These are phyloP conservation scores for Prunus mongolica DNA, from an alignment of 306 rosid species.

Conservation along the genomic window DNA sequence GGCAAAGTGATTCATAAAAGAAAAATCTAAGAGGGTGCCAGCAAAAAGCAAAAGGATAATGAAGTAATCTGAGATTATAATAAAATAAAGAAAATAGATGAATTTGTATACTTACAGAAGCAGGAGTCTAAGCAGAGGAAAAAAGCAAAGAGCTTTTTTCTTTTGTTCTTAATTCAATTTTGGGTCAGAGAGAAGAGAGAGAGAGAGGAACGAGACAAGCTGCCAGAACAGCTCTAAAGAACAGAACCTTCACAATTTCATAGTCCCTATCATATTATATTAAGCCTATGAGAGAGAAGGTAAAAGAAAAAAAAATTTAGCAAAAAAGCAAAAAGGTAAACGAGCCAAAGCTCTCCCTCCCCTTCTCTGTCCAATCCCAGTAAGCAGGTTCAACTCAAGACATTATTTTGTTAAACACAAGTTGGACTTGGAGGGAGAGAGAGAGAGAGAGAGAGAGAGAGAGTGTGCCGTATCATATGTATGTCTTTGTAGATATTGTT, in stretches of 20 bases:
- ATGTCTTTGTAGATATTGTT: not conserved
- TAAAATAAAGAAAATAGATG: not conserved
- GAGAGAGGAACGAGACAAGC: not conserved
- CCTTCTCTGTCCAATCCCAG: not conserved
- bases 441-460: not conserved
- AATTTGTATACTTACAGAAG: conserved; percentile 10
- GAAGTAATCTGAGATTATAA: conserved; percentile 9
- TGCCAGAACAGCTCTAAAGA: conserved; percentile 22
- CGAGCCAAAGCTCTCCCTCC: not conserved
- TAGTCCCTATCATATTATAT: not conserved
- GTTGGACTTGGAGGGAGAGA: not conserved
- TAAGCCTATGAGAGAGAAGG: not conserved
- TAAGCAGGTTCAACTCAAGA: too few species aligned
- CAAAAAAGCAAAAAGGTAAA: not conserved
- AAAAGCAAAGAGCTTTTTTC: conserved; percentile 4
- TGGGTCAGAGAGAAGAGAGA: not conserved
- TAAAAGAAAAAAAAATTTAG: not conserved
- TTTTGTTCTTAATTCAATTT: not conserved
- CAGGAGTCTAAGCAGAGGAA: conserved; percentile 7
- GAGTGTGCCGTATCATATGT: too few species aligned
- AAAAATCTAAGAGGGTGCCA: conserved; percentile 1
- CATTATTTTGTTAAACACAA: not conserved
- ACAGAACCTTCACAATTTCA: conserved; percentile 19
- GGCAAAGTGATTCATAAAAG: not conserved
- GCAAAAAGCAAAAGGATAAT: conserved; percentile 2